These are phyloP conservation scores for Diplocarpon mali DNA, from an alignment of 2,329 filamentous ascomycete genomes.

Conservation along the genomic window DNA sequence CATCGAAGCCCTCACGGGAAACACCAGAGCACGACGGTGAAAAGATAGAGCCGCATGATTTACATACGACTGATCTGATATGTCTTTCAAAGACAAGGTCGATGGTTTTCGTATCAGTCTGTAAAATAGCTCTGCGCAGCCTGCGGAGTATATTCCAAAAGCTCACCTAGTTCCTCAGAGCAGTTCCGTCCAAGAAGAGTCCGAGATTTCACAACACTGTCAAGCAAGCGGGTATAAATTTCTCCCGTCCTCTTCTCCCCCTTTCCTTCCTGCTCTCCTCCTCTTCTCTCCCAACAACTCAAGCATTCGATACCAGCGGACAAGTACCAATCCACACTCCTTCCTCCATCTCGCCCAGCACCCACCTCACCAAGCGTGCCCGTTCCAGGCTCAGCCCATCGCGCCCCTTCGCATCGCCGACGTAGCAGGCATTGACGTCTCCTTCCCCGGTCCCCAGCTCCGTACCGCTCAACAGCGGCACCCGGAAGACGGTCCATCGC, in stretches of 20 bases:
- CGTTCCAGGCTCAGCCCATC: slow-evolving; percentile 18
- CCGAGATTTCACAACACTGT: neutral
- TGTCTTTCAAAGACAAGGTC: too few species aligned
- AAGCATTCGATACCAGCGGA: slow-evolving; percentile 17
- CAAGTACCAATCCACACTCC: slow-evolving; percentile 17
- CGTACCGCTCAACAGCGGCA: slow-evolving; percentile 15
- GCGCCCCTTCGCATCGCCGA: slow-evolving; percentile 17
- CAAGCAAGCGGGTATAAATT: neutral
- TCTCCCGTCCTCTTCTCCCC: neutral
- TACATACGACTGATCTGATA: too few species aligned
- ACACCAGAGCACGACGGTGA: too few species aligned
- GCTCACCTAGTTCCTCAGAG: too few species aligned
- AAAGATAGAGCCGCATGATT: too few species aligned
- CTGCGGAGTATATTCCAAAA: too few species aligned
- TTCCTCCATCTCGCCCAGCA: slow-evolving; percentile 18
- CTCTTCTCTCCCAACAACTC: slow-evolving; percentile 9
- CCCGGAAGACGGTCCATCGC: slow-evolving; percentile 20
- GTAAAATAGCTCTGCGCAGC: too few species aligned
- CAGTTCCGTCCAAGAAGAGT: too few species aligned
- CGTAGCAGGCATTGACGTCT: slow-evolving; percentile 14
- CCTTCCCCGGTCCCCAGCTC: slow-evolving; percentile 12
- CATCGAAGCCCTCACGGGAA: too few species aligned
- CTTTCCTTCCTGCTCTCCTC: neutral
- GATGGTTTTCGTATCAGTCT: too few species aligned
- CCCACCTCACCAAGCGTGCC: slow-evolving; percentile 19